Percentiles rank a stretch among this genome's conserved stretches.
phyloP scores from a whole-genome alignment of 2,329 filamentous ascomycete species.

The Dactylonectria estremocensis region DNA sequence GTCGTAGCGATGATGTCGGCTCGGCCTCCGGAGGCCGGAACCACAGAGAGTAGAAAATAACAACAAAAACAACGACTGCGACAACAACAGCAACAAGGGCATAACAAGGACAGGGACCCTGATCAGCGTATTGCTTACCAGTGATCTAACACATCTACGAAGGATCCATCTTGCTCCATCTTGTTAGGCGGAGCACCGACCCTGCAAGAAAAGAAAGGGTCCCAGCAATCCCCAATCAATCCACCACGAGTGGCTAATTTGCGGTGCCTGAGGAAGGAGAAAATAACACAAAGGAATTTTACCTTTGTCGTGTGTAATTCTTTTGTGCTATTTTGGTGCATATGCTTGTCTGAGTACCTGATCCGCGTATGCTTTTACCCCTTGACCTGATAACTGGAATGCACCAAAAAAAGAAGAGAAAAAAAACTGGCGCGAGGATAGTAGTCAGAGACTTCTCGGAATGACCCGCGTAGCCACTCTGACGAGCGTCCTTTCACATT shows the following conservation, averaged over 20 bases:
- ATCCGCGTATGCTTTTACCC: too few relatives aligned
- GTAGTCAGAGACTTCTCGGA: background rate
- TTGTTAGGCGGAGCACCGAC: background rate
- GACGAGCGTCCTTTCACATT: background rate
- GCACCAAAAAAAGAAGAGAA: too few relatives aligned
- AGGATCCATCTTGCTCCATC: background rate
- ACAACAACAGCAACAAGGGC: background rate
- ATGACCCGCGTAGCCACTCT: background rate
- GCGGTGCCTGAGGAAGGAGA: conserved; percentile 7
- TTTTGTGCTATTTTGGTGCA: background rate
- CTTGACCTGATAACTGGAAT: too few relatives aligned
- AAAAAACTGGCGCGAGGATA: too few relatives aligned
- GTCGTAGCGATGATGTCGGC: background rate
- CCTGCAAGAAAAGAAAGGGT: background rate
- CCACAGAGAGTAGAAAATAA: too few relatives aligned
- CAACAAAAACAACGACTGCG: too few relatives aligned
- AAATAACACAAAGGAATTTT: background rate
- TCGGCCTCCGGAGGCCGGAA: background rate
- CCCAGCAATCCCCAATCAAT: conserved; percentile 21
- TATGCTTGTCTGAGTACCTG: too few relatives aligned
- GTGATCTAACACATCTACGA: background rate
- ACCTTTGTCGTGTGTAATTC: background rate
- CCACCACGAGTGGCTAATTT: conserved; percentile 14
- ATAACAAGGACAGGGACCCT: background rate
- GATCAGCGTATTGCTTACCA: background rate